Conservation (phyloP, 164 flowering plant genomes). For the Nymphaea thermarum region DNA sequence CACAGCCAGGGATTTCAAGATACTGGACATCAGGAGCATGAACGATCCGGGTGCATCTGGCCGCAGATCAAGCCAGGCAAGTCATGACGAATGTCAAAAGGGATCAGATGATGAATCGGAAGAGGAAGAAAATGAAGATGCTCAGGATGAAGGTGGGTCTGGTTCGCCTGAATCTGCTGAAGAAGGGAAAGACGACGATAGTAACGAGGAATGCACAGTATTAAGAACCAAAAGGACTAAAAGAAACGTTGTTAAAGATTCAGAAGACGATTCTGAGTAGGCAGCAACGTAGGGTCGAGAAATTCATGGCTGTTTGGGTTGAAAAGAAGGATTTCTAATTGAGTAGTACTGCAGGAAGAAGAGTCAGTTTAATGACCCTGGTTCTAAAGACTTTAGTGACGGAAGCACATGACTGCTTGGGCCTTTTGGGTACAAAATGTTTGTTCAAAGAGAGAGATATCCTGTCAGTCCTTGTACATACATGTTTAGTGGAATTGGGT, state of each 20-base stretch:
- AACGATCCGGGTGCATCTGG: constrained; percentile 24
- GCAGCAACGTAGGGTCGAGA: not conserved
- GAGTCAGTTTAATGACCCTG: too few relatives aligned
- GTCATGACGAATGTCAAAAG: constrained; percentile 14
- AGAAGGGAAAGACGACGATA: constrained; percentile 28
- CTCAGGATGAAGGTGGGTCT: constrained; percentile 17
- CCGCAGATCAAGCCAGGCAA: constrained; percentile 12
- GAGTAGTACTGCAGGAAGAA: too few relatives aligned
- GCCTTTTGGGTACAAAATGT: too few relatives aligned
- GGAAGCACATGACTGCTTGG: too few relatives aligned
- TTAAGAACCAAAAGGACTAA: constrained; percentile 34
- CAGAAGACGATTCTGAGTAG: constrained; percentile 35
- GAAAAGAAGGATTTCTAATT: too few relatives aligned
- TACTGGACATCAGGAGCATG: constrained; percentile 21
- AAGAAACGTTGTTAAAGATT: constrained; percentile 46
- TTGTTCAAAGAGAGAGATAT: too few relatives aligned
- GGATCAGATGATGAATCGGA: constrained; percentile 25
- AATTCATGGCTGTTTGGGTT: too few relatives aligned
- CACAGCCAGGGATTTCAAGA: constrained; percentile 68
- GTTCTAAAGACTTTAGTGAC: too few relatives aligned
- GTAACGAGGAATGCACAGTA: constrained; percentile 19
- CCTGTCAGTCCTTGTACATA: too few relatives aligned
- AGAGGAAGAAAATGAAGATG: constrained; percentile 11
- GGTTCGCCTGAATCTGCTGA: constrained; percentile 22
- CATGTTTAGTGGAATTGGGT: too few relatives aligned